phyloP scores from a whole-genome alignment of 495 filamentous ascomycete genomes.

The Lasiosphaeria hispida region DNA sequence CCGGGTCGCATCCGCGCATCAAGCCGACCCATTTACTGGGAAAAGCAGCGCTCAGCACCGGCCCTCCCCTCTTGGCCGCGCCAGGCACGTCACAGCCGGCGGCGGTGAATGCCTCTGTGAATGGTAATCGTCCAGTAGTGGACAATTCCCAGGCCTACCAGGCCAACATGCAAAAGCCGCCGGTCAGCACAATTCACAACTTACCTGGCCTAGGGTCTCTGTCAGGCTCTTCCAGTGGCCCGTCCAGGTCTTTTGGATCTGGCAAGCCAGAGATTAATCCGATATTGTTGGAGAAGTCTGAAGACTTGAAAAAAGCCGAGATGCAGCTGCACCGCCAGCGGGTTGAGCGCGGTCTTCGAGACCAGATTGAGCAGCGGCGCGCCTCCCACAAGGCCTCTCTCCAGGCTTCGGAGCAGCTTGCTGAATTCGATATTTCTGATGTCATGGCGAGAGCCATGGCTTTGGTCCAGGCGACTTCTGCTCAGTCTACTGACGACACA shows the following conservation, averaged over 20 bases:
- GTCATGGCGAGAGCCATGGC: slow-evolving; percentile 69
- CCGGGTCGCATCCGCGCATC: slow-evolving; percentile 38
- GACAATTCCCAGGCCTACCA: slow-evolving; percentile 39
- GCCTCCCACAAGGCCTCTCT: slow-evolving; percentile 49
- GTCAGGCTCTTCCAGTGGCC: slow-evolving; percentile 20
- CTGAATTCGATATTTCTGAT: slow-evolving; percentile 72
- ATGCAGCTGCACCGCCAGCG: slow-evolving; percentile 74
- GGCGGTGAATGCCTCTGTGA: slow-evolving; percentile 21
- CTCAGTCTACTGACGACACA: slow-evolving; percentile 53
- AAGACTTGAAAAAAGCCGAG: slow-evolving; percentile 78
- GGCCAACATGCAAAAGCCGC: slow-evolving; percentile 35
- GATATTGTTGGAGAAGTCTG: slow-evolving; percentile 79
- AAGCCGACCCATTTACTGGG: slow-evolving; percentile 49
- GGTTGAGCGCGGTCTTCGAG: slow-evolving; percentile 71
- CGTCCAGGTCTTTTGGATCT: slow-evolving; percentile 31
- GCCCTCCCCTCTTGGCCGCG: slow-evolving; percentile 23
- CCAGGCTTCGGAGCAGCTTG: slow-evolving; percentile 59
- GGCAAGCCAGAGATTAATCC: slow-evolving; percentile 63
- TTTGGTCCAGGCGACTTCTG: slow-evolving; percentile 53
- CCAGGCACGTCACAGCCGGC: slow-evolving; percentile 24
- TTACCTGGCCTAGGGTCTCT: slow-evolving; percentile 29
- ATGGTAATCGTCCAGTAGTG: slow-evolving; percentile 30
- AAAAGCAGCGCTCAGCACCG: slow-evolving; percentile 38
- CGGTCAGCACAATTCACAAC: slow-evolving; percentile 19
- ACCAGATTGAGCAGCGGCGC: slow-evolving; percentile 69